Conservation (phyloP, 2,329 filamentous ascomycete species). For the Alternaria conjuncta region DNA sequence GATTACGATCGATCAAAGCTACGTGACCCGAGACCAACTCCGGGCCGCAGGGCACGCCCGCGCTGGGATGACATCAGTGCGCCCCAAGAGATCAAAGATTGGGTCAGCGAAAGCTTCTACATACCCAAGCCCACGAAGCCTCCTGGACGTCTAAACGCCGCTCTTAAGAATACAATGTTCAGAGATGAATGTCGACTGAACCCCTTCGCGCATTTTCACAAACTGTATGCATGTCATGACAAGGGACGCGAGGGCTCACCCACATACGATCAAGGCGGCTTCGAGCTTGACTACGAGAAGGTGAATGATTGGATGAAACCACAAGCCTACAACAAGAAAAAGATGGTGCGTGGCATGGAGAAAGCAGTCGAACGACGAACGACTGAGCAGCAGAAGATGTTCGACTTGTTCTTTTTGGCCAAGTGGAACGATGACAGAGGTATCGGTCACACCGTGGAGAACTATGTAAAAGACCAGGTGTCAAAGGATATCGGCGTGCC, state of each 20-base stretch:
- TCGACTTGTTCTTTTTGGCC: not conserved
- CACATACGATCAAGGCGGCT: not conserved
- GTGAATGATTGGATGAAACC: not conserved
- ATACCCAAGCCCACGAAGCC: not conserved
- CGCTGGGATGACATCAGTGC: not conserved
- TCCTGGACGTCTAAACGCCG: not conserved
- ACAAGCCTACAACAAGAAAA: not conserved
- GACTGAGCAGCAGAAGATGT: not conserved
- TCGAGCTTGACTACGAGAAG: not conserved
- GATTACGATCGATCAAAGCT: constrained; percentile 11
- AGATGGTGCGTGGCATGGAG: not conserved
- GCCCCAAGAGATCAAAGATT: not conserved
- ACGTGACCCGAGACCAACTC: not conserved
- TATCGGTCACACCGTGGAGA: not conserved
- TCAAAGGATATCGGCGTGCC: constrained; percentile 18
- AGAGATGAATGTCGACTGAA: not conserved
- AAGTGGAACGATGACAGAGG: not conserved
- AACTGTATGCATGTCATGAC: not conserved
- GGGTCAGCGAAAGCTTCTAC: not conserved
- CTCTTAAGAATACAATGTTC: not conserved
- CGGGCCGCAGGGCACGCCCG: not conserved
- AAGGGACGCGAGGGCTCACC: not conserved
- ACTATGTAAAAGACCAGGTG: constrained; percentile 12
- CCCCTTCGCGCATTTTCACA: not conserved
- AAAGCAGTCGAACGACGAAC: not conserved